A percentile compares a stretch with the other conserved stretches of the same genome.
These are phyloP conservation scores for Hansenula lynferdii DNA, from an alignment of 1,139 yeast species.

Conservation along the genomic window DNA sequence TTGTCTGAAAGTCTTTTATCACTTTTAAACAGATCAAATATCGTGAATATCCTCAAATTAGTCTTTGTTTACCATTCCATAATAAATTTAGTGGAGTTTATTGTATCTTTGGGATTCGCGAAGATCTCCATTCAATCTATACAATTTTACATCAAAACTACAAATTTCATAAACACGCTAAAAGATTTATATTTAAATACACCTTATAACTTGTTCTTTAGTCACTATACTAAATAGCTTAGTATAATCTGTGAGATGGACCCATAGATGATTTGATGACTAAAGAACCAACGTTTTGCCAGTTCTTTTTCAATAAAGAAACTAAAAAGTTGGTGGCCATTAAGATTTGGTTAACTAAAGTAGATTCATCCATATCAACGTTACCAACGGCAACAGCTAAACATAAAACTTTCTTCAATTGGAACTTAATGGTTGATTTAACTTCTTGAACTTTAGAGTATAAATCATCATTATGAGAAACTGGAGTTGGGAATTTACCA, in stretches of 20 bases:
- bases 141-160: too few relatives aligned
- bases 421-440: constrained; percentile 99
- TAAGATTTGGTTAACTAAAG: constrained; percentile 96
- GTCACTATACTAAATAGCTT: constrained; percentile 31
- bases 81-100: too few relatives aligned
- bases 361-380: constrained; percentile 98
- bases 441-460: constrained; percentile 95
- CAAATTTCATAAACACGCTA: background rate
- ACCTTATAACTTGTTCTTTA: background rate
- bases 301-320: constrained; percentile 99
- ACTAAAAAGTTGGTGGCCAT: constrained; percentile 99
- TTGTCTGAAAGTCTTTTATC: too few relatives aligned
- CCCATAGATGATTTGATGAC: constrained; percentile 99
- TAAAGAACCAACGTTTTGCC: constrained; percentile 99
- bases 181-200: background rate
- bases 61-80: too few relatives aligned
- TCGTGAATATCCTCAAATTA: background rate
- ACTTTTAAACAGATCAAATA: too few relatives aligned
- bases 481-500: constrained; percentile 99
- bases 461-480: constrained; percentile 98
- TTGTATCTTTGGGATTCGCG: too few relatives aligned
- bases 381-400: constrained; percentile 97
- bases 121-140: too few relatives aligned
- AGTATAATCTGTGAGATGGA: constrained; percentile 99
- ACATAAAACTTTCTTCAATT: constrained; percentile 94